Conservation (phyloP, 1,139 yeast species). For the Saccharomyces hybrid region DNA sequence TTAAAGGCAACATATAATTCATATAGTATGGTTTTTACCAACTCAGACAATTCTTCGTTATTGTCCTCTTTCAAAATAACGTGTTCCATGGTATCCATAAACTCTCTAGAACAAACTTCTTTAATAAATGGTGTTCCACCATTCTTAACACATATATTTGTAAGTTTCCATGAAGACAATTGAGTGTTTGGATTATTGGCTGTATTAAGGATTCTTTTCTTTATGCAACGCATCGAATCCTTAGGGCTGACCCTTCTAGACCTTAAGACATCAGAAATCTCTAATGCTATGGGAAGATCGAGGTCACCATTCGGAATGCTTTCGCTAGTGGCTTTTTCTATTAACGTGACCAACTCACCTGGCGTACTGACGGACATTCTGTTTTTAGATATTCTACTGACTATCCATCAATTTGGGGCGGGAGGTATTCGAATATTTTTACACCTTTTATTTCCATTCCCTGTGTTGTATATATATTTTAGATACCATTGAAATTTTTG, state of each 20-base stretch:
- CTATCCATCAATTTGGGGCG: background rate
- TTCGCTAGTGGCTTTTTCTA: slow-evolving; percentile 78
- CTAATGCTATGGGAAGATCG: slow-evolving; percentile 64
- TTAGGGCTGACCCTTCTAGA: slow-evolving; percentile 76
- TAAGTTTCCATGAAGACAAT: slow-evolving; percentile 62
- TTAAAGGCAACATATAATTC: slow-evolving; percentile 73
- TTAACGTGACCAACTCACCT: slow-evolving; percentile 52
- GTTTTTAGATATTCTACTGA: slow-evolving; percentile 4
- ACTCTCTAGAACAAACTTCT: slow-evolving; percentile 79
- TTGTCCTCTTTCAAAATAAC: slow-evolving; percentile 32
- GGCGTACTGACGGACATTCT: slow-evolving; percentile 15
- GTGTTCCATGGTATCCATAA: slow-evolving; percentile 65
- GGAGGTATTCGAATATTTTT: background rate
- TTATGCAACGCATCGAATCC: slow-evolving; percentile 77
- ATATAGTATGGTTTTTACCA: slow-evolving; percentile 59
- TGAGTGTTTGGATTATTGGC: slow-evolving; percentile 69
- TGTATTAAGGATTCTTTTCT: slow-evolving; percentile 59
- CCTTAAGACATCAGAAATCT: slow-evolving; percentile 80
- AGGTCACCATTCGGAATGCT: slow-evolving; percentile 86
- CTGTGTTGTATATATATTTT: background rate
- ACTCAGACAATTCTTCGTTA: slow-evolving; percentile 48
- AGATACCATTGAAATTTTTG: background rate
- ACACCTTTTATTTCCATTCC: background rate
- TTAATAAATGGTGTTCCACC: slow-evolving; percentile 80
- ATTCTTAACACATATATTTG: slow-evolving; percentile 85